phyloP scores from a whole-genome alignment of 805 yeast genomes.

The Sungouiozyma intestinalis region DNA sequence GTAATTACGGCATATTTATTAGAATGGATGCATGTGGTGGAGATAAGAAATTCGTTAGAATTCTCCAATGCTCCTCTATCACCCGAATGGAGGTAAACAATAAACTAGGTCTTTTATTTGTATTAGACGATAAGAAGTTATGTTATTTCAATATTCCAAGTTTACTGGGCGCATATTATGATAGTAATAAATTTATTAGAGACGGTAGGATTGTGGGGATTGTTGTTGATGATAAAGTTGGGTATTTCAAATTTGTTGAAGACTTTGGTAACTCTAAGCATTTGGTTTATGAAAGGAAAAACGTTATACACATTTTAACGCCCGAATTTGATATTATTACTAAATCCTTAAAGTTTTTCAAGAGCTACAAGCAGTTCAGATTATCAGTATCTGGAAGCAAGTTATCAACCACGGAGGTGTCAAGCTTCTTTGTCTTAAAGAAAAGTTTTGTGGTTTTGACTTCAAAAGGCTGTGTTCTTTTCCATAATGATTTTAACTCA shows the following conservation, averaged over 20 bases:
- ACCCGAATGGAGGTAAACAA: slow-evolving; percentile 42
- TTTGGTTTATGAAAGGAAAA: slow-evolving; percentile 47
- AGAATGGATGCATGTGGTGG: slow-evolving; percentile 12
- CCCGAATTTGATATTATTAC: slow-evolving; percentile 28
- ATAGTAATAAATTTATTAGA: slow-evolving; percentile 25
- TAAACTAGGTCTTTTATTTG: slow-evolving; percentile 44
- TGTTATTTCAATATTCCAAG: slow-evolving; percentile 55
- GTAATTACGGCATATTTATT: slow-evolving; percentile 53
- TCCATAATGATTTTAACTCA: slow-evolving; percentile 43
- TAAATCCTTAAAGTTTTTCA: slow-evolving; percentile 23
- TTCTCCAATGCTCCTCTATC: slow-evolving; percentile 35
- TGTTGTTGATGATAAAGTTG: slow-evolving; percentile 42
- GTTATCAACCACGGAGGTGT: slow-evolving; percentile 44
- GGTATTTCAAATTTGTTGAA: slow-evolving; percentile 57
- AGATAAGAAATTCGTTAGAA: slow-evolving; percentile 9
- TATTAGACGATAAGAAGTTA: slow-evolving; percentile 49
- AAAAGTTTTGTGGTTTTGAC: slow-evolving; percentile 60
- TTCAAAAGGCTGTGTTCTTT: slow-evolving; percentile 53
- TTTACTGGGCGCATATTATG: slow-evolving; percentile 48
- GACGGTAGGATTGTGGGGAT: slow-evolving; percentile 36
- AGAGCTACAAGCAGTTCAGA: slow-evolving; percentile 46
- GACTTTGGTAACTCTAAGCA: slow-evolving; percentile 50
- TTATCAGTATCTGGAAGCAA: slow-evolving; percentile 48
- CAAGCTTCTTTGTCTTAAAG: slow-evolving; percentile 52
- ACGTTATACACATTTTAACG: slow-evolving; percentile 34